Evolutionary conservation across 495 filamentous ascomycete species (phyloP), one percentile per base, ranked within the genome.

Genomic region (Podospora fimiseda): DNA sequence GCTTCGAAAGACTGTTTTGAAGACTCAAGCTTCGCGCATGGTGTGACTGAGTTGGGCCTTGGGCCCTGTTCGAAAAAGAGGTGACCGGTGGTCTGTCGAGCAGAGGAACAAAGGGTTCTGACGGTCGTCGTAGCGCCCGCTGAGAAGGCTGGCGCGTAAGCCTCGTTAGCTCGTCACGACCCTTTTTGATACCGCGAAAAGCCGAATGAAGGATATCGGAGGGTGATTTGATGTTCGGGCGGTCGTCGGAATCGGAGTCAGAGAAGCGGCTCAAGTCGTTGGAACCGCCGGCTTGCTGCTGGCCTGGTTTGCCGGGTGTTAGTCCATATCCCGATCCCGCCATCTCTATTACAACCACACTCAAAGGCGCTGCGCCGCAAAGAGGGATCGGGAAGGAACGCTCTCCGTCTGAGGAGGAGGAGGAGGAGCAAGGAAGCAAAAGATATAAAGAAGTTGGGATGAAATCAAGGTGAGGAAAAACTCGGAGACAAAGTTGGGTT

Each of bases 21-120:
- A 76, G 62, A 51, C 74, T 80, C 61, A 73, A 44, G 53, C 69
- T 74, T 23, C 73, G 65, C 38, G 60, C 75, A 80, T 79, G 75
- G 51, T 73, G 68, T 18, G 52, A 14, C 48, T 53, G 51, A 23
- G 56, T 55, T 30, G 53, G 59, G n/a, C 18, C 43, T 9, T 55
- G 40, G 21, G 60, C 51, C 44, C 51, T 58, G 33, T 50, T 16
- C 3, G 51, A 50, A 33, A 30, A 38, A 65, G 53, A 16, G 66
- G 68, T 65, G 27, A 38, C 55, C 22, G 59, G 20, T 16, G 56
- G 40, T 36, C 39, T 56, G 47, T 70, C 63, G 42, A 63, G 22
- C 2, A 48, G 24, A 2, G 57, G 53, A 30, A 53, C 19, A 49
- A 50, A 53, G 1, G 56, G 27, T 42, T 67, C 66, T 18, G 56